phyloP scores from a whole-genome alignment of 306 rosid species.

The Prunus mongolica region DNA sequence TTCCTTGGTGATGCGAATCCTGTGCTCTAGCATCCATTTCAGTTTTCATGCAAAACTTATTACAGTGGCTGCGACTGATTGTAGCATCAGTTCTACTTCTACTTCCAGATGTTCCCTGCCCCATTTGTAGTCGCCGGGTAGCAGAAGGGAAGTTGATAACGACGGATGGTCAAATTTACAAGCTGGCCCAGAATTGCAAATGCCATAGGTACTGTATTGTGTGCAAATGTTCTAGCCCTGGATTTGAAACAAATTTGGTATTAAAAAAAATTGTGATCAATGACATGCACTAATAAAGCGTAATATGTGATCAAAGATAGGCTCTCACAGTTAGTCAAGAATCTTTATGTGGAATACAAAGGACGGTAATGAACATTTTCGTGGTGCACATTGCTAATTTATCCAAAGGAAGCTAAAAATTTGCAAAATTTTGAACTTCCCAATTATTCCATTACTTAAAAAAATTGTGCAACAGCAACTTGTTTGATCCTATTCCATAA shows the following conservation, averaged over 20 bases:
- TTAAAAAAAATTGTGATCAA: not conserved
- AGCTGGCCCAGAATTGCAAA: conserved; percentile 90
- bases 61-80: conserved; percentile 38
- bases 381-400: not conserved
- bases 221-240: conserved; percentile 80
- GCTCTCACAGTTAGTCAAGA: not conserved
- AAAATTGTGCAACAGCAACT: not conserved
- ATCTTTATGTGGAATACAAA: not conserved
- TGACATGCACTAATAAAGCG: not conserved
- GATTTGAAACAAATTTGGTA: conserved; percentile 19
- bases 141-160: conserved; percentile 37
- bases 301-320: not conserved
- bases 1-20: conserved; percentile 28
- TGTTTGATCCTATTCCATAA: not conserved
- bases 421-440: not conserved
- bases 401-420: not conserved
- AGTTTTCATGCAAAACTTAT: conserved; percentile 8
- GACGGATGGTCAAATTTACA: conserved; percentile 81
- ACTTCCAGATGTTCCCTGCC: conserved; percentile 43
- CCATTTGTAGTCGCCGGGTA: conserved; percentile 33
- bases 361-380: too few species aligned
- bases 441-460: too few species aligned
- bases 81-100: conserved; percentile 38
- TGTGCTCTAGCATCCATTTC: conserved; percentile 31
- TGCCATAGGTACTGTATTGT: conserved; percentile 76